phyloP scores from a whole-genome alignment of 257 asterid species.

The Ophiorrhiza pumila region DNA sequence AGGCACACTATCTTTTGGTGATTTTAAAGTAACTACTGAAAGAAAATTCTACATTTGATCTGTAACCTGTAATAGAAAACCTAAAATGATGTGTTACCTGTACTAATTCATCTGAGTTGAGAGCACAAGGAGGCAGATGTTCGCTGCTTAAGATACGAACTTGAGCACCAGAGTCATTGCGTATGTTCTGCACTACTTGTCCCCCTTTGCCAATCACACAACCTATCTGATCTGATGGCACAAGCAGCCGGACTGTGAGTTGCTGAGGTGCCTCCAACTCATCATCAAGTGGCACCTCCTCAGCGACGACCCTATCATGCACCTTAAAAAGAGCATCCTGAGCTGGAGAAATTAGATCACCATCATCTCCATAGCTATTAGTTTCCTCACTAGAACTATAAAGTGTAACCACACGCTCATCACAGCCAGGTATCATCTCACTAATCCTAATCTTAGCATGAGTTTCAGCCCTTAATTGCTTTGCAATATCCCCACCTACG shows the following conservation, averaged over 20 bases:
- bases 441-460: constrained; percentile 74
- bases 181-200: constrained; percentile 42
- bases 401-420: constrained; percentile 83
- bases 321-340: constrained; percentile 86
- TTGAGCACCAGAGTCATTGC: constrained; percentile 70
- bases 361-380: constrained; percentile 48
- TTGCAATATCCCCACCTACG: constrained; percentile 83
- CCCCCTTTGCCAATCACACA: constrained; percentile 60
- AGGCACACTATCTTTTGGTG: background rate
- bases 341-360: constrained; percentile 63
- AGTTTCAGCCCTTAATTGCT: constrained; percentile 81
- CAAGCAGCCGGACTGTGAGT: constrained; percentile 45
- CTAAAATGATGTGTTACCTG: constrained; percentile 46
- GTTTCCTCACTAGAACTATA: constrained; percentile 71
- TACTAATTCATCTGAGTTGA: constrained; percentile 75
- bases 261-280: constrained; percentile 50
- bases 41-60: background rate
- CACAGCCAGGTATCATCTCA: constrained; percentile 86
- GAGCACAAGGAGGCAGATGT: constrained; percentile 90
- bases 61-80: background rate
- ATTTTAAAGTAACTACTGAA: background rate
- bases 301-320: constrained; percentile 62
- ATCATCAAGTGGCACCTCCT: constrained; percentile 55
- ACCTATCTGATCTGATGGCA: constrained; percentile 55
- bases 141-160: constrained; percentile 72